Base-by-base conservation (phyloP, 768 basidiomycete genomes). In the Boletus vinaceobasis region DNA sequence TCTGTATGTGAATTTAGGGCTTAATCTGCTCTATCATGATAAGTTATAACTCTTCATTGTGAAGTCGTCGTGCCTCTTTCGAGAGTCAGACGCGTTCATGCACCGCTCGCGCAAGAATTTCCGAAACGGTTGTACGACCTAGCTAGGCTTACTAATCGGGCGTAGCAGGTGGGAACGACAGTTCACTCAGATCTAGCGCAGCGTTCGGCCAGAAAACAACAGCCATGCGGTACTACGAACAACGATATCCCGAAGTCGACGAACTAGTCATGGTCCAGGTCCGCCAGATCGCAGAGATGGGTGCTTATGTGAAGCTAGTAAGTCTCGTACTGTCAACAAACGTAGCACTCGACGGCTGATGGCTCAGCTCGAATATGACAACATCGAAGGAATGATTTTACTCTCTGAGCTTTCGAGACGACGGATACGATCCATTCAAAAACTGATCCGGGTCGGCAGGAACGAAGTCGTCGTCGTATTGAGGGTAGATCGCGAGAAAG, bases 231-330 rank as follows among this genome's bases (percentile, higher is more conserved):
- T 98, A 93, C 74, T 97, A 96, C 73, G 86, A 92, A 71, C 90
- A 89, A 66, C 85, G 86, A 64, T 97, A 94, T 69, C 94, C 94
- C 27, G 91, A 98, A 73, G 92, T 97, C 59, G 96, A 99, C 71
- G 92, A 97, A 71, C 86, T 98, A 47, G 97, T 98, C 73, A 98
- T 98, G 97, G 97, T 99, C 11, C 95, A 98, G 70, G 97, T 99
- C 59, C 90, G 92, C 71, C 93, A 97, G 76, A 99, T 99, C 65
- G 93, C 94, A 48, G 96, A 99, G 73, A 99, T 98, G 96, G 97
- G 97, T 45, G 97, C 97, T 43, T 99, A 99, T 71, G 97, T 99
- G 60, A 98, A 98, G 69, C 80, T 99, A 63, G 95, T 96, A 61
- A 63, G 89, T 76, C 21, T 10, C 15, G 23, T 21, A 1, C 14